Base-by-base conservation (phyloP, 345 rosid genomes). In the Carallia pectinifolia region DNA sequence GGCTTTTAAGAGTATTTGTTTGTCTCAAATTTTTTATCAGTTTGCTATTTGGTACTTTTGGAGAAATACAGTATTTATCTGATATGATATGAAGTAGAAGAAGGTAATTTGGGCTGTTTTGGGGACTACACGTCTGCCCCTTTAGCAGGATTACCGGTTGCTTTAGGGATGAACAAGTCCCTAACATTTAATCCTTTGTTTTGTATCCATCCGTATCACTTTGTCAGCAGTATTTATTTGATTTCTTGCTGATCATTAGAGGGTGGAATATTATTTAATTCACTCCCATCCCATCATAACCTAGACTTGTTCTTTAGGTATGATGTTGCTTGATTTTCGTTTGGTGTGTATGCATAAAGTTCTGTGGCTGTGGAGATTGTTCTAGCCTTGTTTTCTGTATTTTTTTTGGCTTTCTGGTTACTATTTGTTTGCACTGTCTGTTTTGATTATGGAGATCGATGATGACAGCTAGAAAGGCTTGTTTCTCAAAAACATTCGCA, bases 401-500 rank as follows among this genome's bases (percentile, higher is more conserved):
- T 10, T 4, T 0, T 40, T 40, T 40, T 9, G 15, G 15, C 48
- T 2, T 40, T 40, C 10, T 10, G 48, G 10, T 40, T 40, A 8
- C 8, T 10, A 2, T 40, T 40, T 40, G 48, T 10, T 8, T 15
- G 0, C 23, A 23, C 23, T 23, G 23, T 23, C 50, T 16, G 2
- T 30, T 56, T 56, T 27, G 31, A 30, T 13, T 12, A 2, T 27
- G 60, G 60, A 56, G 60, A 27, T 56, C 60, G 9, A 64, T 65
- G 68, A 65, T 65, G 58, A 65, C 19, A 66, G n/a, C 1, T 33
- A 4, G 7, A 9, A 66, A 36, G 69, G 73, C 73, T 81, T 81
- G 86, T 85, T 83, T 88, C 88, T 88, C 90, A 84, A 81, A 23
- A 79, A 85, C 94, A 89, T 89, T 90, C 85, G 90, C 97, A 90